A percentile compares a stretch with the other conserved stretches of the same genome.
These are phyloP conservation scores for Candida arabinofermentans DNA, from an alignment of 805 yeast species.

Conservation along the genomic window DNA sequence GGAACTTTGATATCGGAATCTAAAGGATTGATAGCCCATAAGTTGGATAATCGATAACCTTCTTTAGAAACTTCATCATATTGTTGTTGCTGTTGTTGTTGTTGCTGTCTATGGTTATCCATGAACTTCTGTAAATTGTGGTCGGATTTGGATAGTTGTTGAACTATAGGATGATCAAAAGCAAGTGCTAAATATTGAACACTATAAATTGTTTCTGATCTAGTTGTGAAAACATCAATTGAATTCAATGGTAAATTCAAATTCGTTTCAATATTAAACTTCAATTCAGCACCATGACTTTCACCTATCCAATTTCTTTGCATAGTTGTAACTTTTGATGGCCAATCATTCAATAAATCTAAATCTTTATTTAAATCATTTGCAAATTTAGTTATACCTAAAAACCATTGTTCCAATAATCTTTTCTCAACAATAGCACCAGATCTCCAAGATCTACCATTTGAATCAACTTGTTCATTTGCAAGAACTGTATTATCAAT, in stretches of 20 bases:
- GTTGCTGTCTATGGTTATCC: slow-evolving; percentile 30
- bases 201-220: slow-evolving; percentile 83
- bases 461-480: slow-evolving; percentile 89
- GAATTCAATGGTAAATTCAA: slow-evolving; percentile 16
- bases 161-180: slow-evolving; percentile 60
- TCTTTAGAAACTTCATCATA: slow-evolving; percentile 41
- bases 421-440: slow-evolving; percentile 91
- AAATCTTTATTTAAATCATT: slow-evolving; percentile 63
- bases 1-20: slow-evolving; percentile 48
- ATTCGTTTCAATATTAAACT: slow-evolving; percentile 35
- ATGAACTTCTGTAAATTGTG: slow-evolving; percentile 44
- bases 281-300: slow-evolving; percentile 72
- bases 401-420: slow-evolving; percentile 85
- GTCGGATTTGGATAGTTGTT: slow-evolving; percentile 35
- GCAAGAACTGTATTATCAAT: slow-evolving; percentile 93
- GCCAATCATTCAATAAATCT: slow-evolving; percentile 68
- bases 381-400: slow-evolving; percentile 84
- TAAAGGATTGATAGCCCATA: slow-evolving; percentile 60
- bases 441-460: slow-evolving; percentile 94
- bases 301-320: slow-evolving; percentile 93
- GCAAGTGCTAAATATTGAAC: slow-evolving; percentile 83
- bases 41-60: slow-evolving; percentile 50
- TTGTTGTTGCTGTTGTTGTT: slow-evolving; percentile 35
- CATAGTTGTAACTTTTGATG: slow-evolving; percentile 82
- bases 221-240: slow-evolving; percentile 71